Evolutionary conservation across 73 alveolate genomes (phyloP), one percentile per base, ranked within the genome.

Genomic region (Durusdinium trenchii): DNA sequence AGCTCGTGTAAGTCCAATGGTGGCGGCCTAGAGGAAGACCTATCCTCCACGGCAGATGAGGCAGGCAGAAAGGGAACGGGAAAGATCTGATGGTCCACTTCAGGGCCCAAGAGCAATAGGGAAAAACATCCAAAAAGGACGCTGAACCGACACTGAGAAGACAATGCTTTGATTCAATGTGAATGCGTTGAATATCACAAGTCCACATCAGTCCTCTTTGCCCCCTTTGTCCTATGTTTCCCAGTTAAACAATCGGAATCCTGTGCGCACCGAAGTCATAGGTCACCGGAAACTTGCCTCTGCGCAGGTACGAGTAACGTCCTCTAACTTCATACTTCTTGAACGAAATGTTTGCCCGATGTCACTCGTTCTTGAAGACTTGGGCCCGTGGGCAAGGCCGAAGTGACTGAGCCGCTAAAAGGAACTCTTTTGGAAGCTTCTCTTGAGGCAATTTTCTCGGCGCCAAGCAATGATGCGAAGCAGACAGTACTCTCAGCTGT

Each of bases 261-360:
- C 91, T 81, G 48, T 52, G 98, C 76, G 98, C 46, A n/a, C 98
- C 89, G 57, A 91, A 91, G 98, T 91, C 98, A 54, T 91, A 91
- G 87, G 98, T 91, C 61, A 91, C 98, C 23, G 98, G 78, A 36
- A 91, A 91, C 89, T 91, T 91, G 76, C 98, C 98, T 91, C 78
- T 47, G n/a, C 4, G 23, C 46, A 35, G 32, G 16, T 18, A 81
- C 45, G 23, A 1, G 16, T 35, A n/a, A 57, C 32, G 73, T 60
- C 73, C 3, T 32, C 9, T 35, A 73, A 30, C 36, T 30, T 36
- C 73, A 60, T 32, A 57, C 23, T 57, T 57, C 69, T 73, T 14
- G 52, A 73, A 36, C 50, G 20, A 9, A 7, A 38, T 30, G 36
- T 7, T n/a, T 12, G n/a, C 51, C 32, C 12, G 69, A 16, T 57